Percentiles rank a stretch among this genome's conserved stretches.
Evolutionary conservation across 441 rosid genomes (phyloP).

Genomic region (Eruca vesicaria): DNA sequence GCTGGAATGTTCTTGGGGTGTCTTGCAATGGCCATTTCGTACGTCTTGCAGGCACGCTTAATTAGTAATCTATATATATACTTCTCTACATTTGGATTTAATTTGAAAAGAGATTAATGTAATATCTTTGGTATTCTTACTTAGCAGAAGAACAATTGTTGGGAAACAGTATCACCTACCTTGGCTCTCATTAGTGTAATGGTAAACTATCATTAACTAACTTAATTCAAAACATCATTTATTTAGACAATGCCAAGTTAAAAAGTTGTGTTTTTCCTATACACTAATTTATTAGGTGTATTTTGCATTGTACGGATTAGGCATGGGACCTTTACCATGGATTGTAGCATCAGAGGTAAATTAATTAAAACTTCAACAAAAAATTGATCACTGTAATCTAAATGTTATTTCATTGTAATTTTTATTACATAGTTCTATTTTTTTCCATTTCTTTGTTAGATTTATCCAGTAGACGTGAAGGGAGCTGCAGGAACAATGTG

Average conservation of each 20-base stretch:
- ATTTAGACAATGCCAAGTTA: not conserved
- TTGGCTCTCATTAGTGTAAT: conserved; percentile 21
- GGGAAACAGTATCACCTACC: conserved; percentile 18
- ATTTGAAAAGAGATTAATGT: not conserved
- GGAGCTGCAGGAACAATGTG: conserved; percentile 16
- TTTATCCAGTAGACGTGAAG: conserved; percentile 21
- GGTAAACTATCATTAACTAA: not conserved
- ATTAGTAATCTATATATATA: not conserved
- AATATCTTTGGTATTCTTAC: not conserved
- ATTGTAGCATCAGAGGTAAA: conserved; percentile 16
- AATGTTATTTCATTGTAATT: not conserved
- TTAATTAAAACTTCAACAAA: no score
- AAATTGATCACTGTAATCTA: no score
- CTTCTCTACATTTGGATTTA: not conserved
- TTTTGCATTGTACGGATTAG: conserved; percentile 11
- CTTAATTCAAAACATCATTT: no score
- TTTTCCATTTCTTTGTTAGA: not conserved
- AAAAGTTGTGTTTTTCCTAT: not conserved
- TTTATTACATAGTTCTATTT: no score
- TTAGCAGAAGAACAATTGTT: not conserved
- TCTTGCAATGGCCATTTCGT: conserved; percentile 4
- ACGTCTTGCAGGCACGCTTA: conserved; percentile 9
- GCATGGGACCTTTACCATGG: conserved; percentile 23
- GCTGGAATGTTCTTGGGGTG: conserved; percentile 26
- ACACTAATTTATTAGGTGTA: not conserved